Conservation (phyloP, 331 rosid species). For the Malus hybrid region DNA sequence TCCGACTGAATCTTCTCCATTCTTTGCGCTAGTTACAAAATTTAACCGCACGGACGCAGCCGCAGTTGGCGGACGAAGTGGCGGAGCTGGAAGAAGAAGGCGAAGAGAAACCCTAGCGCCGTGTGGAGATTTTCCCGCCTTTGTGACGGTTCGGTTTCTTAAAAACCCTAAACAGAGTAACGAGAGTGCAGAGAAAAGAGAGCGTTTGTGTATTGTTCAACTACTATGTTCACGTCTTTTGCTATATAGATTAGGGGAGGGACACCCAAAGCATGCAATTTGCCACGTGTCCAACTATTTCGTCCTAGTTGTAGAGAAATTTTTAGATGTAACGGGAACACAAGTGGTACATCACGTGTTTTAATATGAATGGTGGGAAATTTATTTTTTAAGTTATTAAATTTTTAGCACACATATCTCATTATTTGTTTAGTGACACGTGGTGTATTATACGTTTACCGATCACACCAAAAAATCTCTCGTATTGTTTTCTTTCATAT, state of each 20-base stretch:
- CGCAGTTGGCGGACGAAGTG: not conserved
- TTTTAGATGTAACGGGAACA: too few species aligned
- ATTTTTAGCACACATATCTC: too few species aligned
- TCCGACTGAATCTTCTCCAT: slow-evolving; percentile 28
- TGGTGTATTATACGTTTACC: too few species aligned
- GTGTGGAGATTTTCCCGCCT: not conserved
- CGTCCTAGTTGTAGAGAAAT: not conserved
- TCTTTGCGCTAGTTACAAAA: not conserved
- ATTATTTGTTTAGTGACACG: too few species aligned
- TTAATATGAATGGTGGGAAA: too few species aligned
- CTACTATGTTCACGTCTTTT: not conserved
- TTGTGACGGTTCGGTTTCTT: not conserved
- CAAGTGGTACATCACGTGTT: too few species aligned
- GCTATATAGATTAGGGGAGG: not conserved
- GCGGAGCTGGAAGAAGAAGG: not conserved
- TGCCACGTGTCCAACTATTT: not conserved
- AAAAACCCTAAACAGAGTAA: not conserved
- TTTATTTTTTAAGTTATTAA: too few species aligned
- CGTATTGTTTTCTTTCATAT: too few species aligned
- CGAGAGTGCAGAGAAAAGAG: not conserved
- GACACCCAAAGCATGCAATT: not conserved
- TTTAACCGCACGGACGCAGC: not conserved
- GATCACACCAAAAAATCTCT: too few species aligned
- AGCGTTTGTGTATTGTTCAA: not conserved
- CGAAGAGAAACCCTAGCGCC: not conserved